These are phyloP conservation scores for Penicillium sp. DNA, from an alignment of 2,329 filamentous ascomycete genomes.

Conservation along the genomic window DNA sequence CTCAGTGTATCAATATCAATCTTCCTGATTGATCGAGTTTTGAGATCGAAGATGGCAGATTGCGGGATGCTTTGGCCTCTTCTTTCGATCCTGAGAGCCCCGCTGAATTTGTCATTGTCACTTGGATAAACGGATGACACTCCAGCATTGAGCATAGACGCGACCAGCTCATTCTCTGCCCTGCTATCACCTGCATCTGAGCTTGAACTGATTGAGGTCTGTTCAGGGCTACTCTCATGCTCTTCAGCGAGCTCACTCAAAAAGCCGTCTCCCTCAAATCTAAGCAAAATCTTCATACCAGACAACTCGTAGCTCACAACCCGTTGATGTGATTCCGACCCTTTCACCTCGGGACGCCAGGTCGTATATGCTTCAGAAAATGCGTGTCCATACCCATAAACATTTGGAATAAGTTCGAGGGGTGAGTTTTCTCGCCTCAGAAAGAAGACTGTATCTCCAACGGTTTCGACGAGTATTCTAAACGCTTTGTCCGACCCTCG, in stretches of 20 bases:
- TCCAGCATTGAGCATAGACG: neutral
- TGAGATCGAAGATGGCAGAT: constrained; percentile 47
- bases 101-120: neutral
- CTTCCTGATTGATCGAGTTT: constrained; percentile 42
- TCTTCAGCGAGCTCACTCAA: constrained; percentile 17
- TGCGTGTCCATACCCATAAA: constrained; percentile 58
- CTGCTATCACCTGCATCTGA: neutral
- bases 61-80: constrained; percentile 33
- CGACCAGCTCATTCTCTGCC: neutral
- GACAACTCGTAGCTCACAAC: constrained; percentile 55
- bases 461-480: constrained; percentile 52
- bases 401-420: constrained; percentile 48
- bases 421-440: constrained; percentile 57
- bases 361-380: constrained; percentile 63
- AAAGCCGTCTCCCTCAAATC: constrained; percentile 57
- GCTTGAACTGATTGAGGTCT: neutral
- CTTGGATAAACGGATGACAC: neutral
- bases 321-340: constrained; percentile 54
- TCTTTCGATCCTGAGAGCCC: constrained; percentile 17
- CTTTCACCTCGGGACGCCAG: constrained; percentile 50
- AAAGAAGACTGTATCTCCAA: constrained; percentile 57
- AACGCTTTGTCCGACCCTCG: constrained; percentile 40
- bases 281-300: constrained; percentile 47
- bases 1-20: constrained; percentile 31
- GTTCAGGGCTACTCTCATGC: neutral